Percentiles rank a stretch among this genome's conserved stretches.
Evolutionary conservation across 805 yeast species (phyloP).

Genomic region (Wickerhamiella brachini): DNA sequence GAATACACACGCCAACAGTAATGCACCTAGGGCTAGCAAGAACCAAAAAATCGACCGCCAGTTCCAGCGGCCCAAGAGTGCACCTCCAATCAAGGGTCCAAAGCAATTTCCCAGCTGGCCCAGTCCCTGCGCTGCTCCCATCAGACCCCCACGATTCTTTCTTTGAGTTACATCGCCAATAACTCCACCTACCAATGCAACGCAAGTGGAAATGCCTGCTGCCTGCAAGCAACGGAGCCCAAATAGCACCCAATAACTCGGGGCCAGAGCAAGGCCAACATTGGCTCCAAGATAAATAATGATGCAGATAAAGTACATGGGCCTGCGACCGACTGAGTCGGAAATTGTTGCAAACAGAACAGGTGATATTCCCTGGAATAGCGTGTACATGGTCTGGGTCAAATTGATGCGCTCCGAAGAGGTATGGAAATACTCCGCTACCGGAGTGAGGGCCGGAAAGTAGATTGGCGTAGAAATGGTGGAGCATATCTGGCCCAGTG

Average conservation of each 20-base stretch:
- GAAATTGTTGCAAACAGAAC: slow-evolving; percentile 53
- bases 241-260: slow-evolving; percentile 44
- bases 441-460: slow-evolving; percentile 56
- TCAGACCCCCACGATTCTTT: slow-evolving; percentile 53
- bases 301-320: slow-evolving; percentile 43
- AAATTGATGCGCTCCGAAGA: slow-evolving; percentile 46
- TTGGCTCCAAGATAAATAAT: slow-evolving; percentile 44
- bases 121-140: slow-evolving; percentile 52
- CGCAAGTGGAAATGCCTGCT: slow-evolving; percentile 58
- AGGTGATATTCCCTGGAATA: slow-evolving; percentile 69
- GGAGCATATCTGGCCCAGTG: slow-evolving; percentile 26
- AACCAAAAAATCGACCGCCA: slow-evolving; percentile 66
- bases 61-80: slow-evolving; percentile 32
- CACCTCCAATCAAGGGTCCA: slow-evolving; percentile 59
- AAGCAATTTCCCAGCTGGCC: slow-evolving; percentile 61
- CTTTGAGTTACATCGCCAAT: slow-evolving; percentile 61
- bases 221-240: slow-evolving; percentile 63
- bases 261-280: slow-evolving; percentile 48
- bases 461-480: slow-evolving; percentile 65
- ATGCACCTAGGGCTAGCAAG: slow-evolving; percentile 49
- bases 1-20: slow-evolving; percentile 18
- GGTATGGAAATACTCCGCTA: slow-evolving; percentile 42
- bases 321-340: slow-evolving; percentile 62
- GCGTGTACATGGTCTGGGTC: slow-evolving; percentile 60
- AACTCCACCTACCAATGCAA: slow-evolving; percentile 55